Evolutionary conservation across 805 yeast species (phyloP).

Genomic region (Metschnikowia koreensis): DNA sequence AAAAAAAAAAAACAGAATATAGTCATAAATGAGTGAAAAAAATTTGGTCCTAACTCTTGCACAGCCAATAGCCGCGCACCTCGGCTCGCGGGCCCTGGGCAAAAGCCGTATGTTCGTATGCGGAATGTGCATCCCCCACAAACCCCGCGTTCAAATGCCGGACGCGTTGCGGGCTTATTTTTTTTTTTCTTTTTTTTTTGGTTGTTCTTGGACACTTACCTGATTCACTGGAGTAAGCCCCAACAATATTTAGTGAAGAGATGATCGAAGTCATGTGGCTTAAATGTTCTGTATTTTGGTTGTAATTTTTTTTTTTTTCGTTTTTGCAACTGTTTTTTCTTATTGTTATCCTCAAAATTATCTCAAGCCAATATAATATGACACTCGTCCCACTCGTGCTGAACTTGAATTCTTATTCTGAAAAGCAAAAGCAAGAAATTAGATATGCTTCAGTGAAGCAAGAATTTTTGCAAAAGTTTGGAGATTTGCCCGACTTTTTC

Average conservation of each 20-base stretch:
- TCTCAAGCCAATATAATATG: neutral
- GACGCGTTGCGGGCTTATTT: neutral
- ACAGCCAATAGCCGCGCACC: neutral
- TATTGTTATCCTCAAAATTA: neutral
- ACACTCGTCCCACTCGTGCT: conserved; percentile 32
- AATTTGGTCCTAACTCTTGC: too few species aligned
- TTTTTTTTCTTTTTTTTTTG: too few species aligned
- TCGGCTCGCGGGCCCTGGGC: neutral
- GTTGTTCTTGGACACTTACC: neutral
- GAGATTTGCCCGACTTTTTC: conserved; percentile 42
- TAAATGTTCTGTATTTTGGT: neutral
- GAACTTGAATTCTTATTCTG: conserved; percentile 36
- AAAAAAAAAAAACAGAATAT: too few species aligned
- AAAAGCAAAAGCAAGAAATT: conserved; percentile 22
- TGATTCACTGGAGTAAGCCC: neutral
- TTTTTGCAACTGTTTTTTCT: too few species aligned
- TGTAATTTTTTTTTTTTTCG: neutral
- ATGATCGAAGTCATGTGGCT: neutral
- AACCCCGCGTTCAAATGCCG: neutral
- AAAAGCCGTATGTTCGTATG: neutral
- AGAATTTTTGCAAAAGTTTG: conserved; percentile 25
- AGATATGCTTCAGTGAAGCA: conserved; percentile 28
- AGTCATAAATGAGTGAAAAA: neutral
- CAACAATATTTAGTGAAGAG: neutral
- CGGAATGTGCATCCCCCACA: neutral